These are phyloP conservation scores for Cucurbitaria berberidis DNA, from an alignment of 2,329 filamentous ascomycete species.

Conservation along the genomic window DNA sequence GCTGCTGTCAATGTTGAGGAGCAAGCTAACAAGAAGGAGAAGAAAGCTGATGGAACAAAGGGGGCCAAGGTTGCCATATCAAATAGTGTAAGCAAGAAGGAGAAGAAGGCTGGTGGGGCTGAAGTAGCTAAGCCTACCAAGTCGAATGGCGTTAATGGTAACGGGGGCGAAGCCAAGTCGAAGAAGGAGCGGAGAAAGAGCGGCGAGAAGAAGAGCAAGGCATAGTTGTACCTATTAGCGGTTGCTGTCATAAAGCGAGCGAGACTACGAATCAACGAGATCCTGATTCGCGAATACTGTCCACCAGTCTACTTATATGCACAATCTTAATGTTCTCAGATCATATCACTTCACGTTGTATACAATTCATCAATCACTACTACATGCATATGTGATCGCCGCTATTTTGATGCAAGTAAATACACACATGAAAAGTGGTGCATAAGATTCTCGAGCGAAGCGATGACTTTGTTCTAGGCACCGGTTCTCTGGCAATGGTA, in stretches of 20 bases:
- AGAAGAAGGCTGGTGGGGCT: too few species aligned
- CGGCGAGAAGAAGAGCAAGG: slow-evolving; percentile 27
- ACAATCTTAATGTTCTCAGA: too few species aligned
- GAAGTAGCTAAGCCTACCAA: neutral
- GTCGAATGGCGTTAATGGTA: neutral
- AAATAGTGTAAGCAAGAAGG: slow-evolving; percentile 15
- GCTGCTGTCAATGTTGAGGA: slow-evolving; percentile 10
- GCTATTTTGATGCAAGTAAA: too few species aligned
- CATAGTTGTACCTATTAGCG: slow-evolving; percentile 1
- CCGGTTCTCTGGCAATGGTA: neutral
- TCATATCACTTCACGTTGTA: too few species aligned
- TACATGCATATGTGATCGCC: too few species aligned
- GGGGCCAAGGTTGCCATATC: slow-evolving; percentile 10
- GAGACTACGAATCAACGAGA: neutral
- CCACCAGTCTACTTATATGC: too few species aligned
- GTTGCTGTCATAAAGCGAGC: neutral
- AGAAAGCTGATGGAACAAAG: slow-evolving; percentile 14
- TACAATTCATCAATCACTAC: too few species aligned
- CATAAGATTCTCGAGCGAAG: neutral
- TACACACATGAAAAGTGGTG: too few species aligned
- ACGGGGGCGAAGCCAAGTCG: slow-evolving; percentile 15
- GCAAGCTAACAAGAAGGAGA: slow-evolving; percentile 14
- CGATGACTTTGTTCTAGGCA: neutral
- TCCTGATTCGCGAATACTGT: neutral
- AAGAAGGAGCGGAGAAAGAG: slow-evolving; percentile 29